Base-by-base conservation (phyloP, 345 rosid genomes). In the Euphorbia lathyris region DNA sequence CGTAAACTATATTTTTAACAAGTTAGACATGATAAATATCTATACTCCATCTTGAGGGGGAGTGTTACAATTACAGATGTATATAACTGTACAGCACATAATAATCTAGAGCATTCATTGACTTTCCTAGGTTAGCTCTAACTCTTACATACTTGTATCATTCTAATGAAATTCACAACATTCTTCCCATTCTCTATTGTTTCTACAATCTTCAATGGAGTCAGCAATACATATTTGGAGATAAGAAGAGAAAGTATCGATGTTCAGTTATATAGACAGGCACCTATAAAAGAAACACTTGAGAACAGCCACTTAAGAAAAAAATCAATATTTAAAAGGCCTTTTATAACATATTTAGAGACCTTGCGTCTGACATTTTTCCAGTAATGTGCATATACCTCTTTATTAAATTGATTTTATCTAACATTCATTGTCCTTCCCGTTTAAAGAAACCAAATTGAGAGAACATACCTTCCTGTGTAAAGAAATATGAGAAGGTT, bases 401-500 rank as follows among this genome's bases (percentile, higher is more conserved):
- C 5, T 30, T 45, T 13, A 52, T 9, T 9, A 36, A 3, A 7
- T n/a, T n/a, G 36, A 36, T n/a, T 32, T 10, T n/a, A 58, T 19
- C n/a, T 10, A 29, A 34, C 48, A 52, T 20, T 26, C 63, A 22
- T 23, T 11, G 62, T 9, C 14, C 58, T 32, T 22, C 63, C 67
- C 10, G 14, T 26, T 8, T 8, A 23, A 36, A 51, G 20, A 67
- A 48, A 60, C 60, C 36, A 50, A 56, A 30, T 38, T 12, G 56
- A 19, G 43, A 38, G 29, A 72, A 22, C 63, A 32, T 85, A 91
- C 98, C 94, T 86, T 83, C 99, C 99, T 0, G 96, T 87, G 77
- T 78, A 92, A 73, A 96, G 93, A 86, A 96, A 96, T 68, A 92
- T 62, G 58, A 92, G 84, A 30, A 96, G 86, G 83, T 96, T 96